A percentile compares a stretch with the other conserved stretches of the same genome.
These are phyloP conservation scores for Calonectria honghensis DNA, from an alignment of 2,329 filamentous ascomycete genomes.

Conservation along the genomic window DNA sequence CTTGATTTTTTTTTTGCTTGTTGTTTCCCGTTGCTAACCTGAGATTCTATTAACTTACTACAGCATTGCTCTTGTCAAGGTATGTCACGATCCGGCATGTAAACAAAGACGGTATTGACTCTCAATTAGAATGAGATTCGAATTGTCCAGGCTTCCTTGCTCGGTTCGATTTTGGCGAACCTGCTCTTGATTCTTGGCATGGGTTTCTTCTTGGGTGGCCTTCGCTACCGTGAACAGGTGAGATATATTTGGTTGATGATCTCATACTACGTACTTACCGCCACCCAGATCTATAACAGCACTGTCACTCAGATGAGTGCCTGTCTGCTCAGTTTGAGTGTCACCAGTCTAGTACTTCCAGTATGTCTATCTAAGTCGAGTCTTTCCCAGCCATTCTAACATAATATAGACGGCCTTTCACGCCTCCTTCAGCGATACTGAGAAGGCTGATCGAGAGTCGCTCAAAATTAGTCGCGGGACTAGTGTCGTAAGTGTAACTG, in stretches of 20 bases:
- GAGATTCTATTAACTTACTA: constrained; percentile 50
- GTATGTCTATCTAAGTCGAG: constrained; percentile 66
- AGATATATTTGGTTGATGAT: background rate
- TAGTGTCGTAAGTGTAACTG: constrained; percentile 79
- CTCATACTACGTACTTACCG: constrained; percentile 14
- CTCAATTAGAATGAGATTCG: constrained; percentile 81
- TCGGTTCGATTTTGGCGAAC: constrained; percentile 93
- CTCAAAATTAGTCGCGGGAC: constrained; percentile 92
- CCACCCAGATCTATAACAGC: constrained; percentile 86
- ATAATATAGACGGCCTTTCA: constrained; percentile 86
- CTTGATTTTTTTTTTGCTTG: constrained; percentile 44
- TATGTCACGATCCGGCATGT: constrained; percentile 1
- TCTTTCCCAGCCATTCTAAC: constrained; percentile 58
- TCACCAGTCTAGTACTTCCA: constrained; percentile 90
- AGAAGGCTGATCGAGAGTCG: constrained; percentile 80
- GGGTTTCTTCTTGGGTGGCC: constrained; percentile 90
- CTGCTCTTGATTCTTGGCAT: constrained; percentile 92
- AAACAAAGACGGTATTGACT: background rate
- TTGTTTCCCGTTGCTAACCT: constrained; percentile 43
- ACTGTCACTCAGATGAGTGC: constrained; percentile 98
- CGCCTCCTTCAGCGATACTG: constrained; percentile 82
- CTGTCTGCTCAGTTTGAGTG: constrained; percentile 90
- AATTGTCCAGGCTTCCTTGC: constrained; percentile 91
- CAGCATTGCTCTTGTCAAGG: constrained; percentile 85
- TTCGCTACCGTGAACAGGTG: constrained; percentile 91